Conservation (phyloP, 805 yeast genomes). For the Metschnikowia borealis region DNA sequence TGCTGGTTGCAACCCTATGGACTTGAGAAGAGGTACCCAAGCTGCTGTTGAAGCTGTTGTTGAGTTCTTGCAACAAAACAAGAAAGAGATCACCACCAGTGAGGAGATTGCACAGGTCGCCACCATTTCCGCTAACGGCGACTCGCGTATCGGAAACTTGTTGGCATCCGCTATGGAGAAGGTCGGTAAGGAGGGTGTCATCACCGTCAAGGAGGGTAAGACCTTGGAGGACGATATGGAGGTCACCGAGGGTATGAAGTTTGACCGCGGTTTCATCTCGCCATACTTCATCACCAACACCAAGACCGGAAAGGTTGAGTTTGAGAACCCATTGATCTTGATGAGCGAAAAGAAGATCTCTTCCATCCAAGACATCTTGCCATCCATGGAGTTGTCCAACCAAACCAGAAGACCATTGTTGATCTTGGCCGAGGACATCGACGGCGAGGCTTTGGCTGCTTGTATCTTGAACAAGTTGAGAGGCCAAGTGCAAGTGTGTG, state of each 20-base stretch:
- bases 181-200: conserved; percentile 98
- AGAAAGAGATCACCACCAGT: conserved; percentile 88
- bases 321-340: conserved; percentile 86
- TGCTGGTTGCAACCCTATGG: conserved; percentile 99
- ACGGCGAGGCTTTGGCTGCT: conserved; percentile 98
- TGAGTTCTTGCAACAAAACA: conserved; percentile 74
- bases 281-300: conserved; percentile 96
- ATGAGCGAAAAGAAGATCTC: conserved; percentile 91
- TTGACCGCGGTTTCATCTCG: conserved; percentile 94
- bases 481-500: conserved; percentile 97
- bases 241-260: conserved; percentile 96
- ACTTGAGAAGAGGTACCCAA: conserved; percentile 94
- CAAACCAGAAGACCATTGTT: conserved; percentile 89
- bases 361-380: conserved; percentile 84
- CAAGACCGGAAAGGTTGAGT: conserved; percentile 89
- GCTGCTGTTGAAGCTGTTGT: conserved; percentile 95
- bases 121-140: conserved; percentile 96
- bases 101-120: conserved; percentile 98
- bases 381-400: conserved; percentile 89
- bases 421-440: conserved; percentile 92
- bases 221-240: conserved; percentile 94
- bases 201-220: conserved; percentile 96
- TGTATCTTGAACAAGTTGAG: conserved; percentile 95
- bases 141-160: conserved; percentile 82
- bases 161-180: conserved; percentile 96